Percentiles rank a stretch among this genome's conserved stretches.
phyloP scores from a whole-genome alignment of 2,329 filamentous ascomycete species.

The Trichoderma sp. region DNA sequence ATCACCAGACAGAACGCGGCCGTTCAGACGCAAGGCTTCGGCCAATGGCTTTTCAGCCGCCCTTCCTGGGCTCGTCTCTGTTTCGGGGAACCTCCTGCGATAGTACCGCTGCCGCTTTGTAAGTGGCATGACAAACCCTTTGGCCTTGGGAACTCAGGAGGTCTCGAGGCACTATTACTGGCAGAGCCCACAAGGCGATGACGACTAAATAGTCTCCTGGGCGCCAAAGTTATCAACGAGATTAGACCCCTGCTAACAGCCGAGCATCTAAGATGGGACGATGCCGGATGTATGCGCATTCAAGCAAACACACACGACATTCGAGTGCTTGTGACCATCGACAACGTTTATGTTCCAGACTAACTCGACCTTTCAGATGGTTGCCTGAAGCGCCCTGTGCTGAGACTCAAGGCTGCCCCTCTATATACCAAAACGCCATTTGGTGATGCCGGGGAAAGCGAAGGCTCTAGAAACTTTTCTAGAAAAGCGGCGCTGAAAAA shows the following conservation, averaged over 20 bases:
- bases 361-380: background rate
- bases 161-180: conserved; percentile 13
- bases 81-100: conserved; percentile 1
- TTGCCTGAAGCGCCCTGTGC: conserved; percentile 7
- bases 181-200: conserved; percentile 5
- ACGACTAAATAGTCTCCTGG: conserved; percentile 2
- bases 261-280: conserved; percentile 10
- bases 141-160: background rate
- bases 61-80: background rate
- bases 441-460: background rate
- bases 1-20: background rate
- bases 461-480: conserved; percentile 18
- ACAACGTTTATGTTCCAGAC: conserved; percentile 7
- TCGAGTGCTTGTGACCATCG: background rate
- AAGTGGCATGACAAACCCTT: conserved; percentile 13
- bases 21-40: background rate
- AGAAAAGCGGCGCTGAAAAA: background rate
- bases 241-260: background rate
- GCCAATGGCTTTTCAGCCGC: background rate
- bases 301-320: background rate
- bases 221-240: conserved; percentile 2
- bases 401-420: background rate
- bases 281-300: background rate
- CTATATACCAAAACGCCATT: background rate
- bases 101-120: background rate